Base-by-base conservation (phyloP, 2,329 filamentous ascomycete species). In the Phialophora tarda region DNA sequence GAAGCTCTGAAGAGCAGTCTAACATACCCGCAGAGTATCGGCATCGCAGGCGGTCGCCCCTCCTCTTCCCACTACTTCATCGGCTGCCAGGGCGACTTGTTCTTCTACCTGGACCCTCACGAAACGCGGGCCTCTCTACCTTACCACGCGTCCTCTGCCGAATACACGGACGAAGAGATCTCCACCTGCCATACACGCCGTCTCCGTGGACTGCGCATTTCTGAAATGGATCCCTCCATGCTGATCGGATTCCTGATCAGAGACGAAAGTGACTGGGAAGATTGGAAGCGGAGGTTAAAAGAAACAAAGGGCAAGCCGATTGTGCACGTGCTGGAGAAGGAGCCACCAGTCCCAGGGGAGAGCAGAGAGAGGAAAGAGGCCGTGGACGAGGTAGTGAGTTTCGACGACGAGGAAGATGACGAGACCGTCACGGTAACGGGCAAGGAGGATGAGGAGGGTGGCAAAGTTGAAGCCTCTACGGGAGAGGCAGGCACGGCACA, bases 211-310 rank as follows among this genome's bases (percentile, higher is more conserved):
- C 84, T 99, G 32, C 89, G 95, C 72, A 85, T 99, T 57, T 88
- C 88, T 66, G 93, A 98, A 75, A 95, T 99, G 91, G 95, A 99
- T 74, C 95, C 95, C 0, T 97, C 93, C 75, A 99, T 99, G 95
- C 81, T 99, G 50, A 91, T 99, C 71, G 94, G 92, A 4, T 98
- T 98, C 74, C 80, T 99, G 41, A 93, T 99, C 68, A 86, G 85
- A 48, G 87, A 91, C 65, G 89, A 94, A 72, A 85, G 89, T 51
- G 95, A 99, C 71, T 98, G 94, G 90, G 80, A 85, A 47, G 85
- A 87, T 61, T 98, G 93, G 93, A 90, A 91, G 74, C 82, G 86
- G 65, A 85, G 87, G n/a, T 84, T 96, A 2, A 87, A 87, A 71
- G 86, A 90, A 72, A 88, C 91, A 8, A 88, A 91, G 72, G 91